Evolutionary conservation across 495 filamentous ascomycete species (phyloP), one percentile per base, ranked within the genome.

Genomic region (Xylaria venustula): DNA sequence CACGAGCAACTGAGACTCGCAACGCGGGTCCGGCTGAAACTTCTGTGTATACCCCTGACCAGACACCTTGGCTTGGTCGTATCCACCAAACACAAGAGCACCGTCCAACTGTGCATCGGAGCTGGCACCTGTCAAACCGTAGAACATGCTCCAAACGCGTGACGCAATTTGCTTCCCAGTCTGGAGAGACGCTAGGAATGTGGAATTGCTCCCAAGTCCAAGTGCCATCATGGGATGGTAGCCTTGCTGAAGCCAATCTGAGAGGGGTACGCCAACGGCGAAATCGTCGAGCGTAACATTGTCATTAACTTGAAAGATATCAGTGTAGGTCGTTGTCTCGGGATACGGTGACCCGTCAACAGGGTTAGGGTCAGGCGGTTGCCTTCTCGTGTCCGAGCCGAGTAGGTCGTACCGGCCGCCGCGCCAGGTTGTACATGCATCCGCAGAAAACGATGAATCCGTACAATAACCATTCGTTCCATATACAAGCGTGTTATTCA

Each of bases 1-100:
- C n/a, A 73, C 49, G 1, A 63, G 19, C 61, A 74, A 57, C 46
- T 68, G 64, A 7, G 62, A 65, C 2, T 45, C 5, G 62, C 72
- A 75, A 11, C 22, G 25, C 0, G 55, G 47, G 34, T 44, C 34
- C 42, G 36, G 3, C 22, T 25, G 1, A 11, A 54, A 9, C 20
- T 37, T 45, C n/a, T 52, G 23, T 3, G 67, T 74, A 34, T 69
- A 51, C 17, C 68, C 71, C 1, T 40, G 9, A 23, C 73, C 72
- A 3, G 55, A 63, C n/a, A 70, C 67, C 55, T 75, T 77, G 19
- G 71, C 75, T 36, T 28, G 26, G 56, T 78, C 75, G 57, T 74
- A 78, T 34, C 73, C 75, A 0, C 75, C 75, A 30, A 78, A 62
- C 14, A 77, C 67, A 9, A 75, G 44, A 20, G n/a, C 65, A 30